Percentiles rank a stretch among this genome's conserved stretches.
These are phyloP conservation scores for Claviceps maximensis DNA, from an alignment of 2,329 filamentous ascomycete species.

Conservation along the genomic window DNA sequence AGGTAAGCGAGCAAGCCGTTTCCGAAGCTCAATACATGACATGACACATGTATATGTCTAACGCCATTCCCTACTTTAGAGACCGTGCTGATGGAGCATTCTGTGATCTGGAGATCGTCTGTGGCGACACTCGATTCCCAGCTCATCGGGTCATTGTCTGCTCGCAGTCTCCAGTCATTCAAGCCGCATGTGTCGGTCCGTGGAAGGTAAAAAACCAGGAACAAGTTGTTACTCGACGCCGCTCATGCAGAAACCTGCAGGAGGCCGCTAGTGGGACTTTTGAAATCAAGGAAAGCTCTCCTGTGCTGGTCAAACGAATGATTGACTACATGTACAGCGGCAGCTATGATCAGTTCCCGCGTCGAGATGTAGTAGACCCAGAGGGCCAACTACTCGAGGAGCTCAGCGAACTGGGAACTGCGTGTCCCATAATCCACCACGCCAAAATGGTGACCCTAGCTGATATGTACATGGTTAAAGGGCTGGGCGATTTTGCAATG, in stretches of 20 bases:
- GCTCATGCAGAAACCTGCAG: neutral
- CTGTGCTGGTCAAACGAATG: neutral
- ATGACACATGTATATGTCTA: neutral
- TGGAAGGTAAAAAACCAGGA: neutral
- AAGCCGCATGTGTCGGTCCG: neutral
- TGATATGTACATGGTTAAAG: neutral
- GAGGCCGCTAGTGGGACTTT: neutral
- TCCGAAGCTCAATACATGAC: neutral
- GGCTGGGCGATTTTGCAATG: neutral
- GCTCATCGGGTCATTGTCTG: neutral
- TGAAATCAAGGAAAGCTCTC: neutral
- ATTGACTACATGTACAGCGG: neutral
- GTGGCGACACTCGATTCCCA: neutral
- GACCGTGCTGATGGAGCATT: neutral
- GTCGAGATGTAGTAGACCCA: no score
- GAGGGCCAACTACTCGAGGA: neutral
- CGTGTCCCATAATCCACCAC: neutral
- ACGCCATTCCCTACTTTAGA: neutral
- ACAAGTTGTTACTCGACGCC: neutral
- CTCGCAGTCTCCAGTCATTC: neutral
- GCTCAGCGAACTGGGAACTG: neutral
- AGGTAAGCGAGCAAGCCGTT: neutral
- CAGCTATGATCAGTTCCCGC: neutral
- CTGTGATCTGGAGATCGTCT: neutral
- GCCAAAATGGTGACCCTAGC: neutral